A percentile compares a stretch with the other conserved stretches of the same genome.
Evolutionary conservation across 768 basidiomycete species (phyloP).

Genomic region (Epithele typhae): DNA sequence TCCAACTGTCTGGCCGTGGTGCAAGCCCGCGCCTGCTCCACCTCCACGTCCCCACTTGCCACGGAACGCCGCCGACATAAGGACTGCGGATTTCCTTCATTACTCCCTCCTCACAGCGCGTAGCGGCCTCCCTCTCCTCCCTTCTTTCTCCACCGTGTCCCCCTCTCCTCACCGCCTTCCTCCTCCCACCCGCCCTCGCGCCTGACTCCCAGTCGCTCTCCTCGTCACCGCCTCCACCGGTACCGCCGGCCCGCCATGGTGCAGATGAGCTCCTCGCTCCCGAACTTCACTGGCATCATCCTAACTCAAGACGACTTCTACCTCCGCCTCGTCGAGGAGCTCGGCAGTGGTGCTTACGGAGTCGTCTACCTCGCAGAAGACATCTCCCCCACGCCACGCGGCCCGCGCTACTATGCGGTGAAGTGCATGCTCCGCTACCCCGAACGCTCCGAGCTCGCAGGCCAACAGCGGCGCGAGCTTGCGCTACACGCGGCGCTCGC

Average conservation of each 20-base stretch:
- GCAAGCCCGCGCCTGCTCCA: too few species aligned
- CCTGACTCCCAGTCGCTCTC: neutral
- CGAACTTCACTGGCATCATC: constrained; percentile 19
- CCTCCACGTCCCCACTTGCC: too few species aligned
- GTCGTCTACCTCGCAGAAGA: constrained; percentile 26
- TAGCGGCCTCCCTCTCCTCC: too few species aligned
- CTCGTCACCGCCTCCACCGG: too few species aligned
- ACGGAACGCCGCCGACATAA: too few species aligned
- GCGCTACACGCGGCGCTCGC: constrained; percentile 18
- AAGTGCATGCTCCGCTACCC: constrained; percentile 24
- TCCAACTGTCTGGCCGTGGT: too few species aligned
- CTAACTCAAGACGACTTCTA: constrained; percentile 10
- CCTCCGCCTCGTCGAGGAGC: constrained; percentile 14
- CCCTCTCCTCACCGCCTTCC: neutral
- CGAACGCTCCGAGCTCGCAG: constrained; percentile 13
- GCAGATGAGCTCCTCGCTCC: constrained; percentile 23
- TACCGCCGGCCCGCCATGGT: constrained; percentile 18
- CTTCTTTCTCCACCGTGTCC: too few species aligned
- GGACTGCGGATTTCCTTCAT: too few species aligned
- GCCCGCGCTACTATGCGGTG: constrained; percentile 20
- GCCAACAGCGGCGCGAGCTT: constrained; percentile 23
- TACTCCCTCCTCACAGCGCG: too few species aligned
- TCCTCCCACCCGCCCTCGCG: neutral
- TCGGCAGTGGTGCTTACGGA: constrained; percentile 26
- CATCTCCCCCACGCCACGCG: constrained; percentile 7